Evolutionary conservation across 179 eudicot genomes (phyloP), one percentile per base, ranked within the genome.

Genomic region (Actinidia arguta): DNA sequence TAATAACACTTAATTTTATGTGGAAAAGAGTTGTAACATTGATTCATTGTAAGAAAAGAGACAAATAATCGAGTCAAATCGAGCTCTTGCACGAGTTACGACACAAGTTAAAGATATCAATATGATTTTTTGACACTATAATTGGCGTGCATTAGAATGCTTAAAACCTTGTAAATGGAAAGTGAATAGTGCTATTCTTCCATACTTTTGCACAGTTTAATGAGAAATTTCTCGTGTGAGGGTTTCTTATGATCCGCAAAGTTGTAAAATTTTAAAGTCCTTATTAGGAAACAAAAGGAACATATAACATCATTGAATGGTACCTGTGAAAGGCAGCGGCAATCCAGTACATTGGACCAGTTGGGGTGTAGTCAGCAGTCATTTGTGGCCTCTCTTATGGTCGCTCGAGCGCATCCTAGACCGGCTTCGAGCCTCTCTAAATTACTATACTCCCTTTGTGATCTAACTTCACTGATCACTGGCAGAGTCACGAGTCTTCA

Each of bases 321-420:
- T 88, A 94, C 98, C 96, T 90, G 82, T 91, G 97, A 75, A 95
- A 95, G 44, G 92, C 86, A 67, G 88, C 85, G 56, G 94, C 86
- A 67, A 92, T 93, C 97, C 94, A 86, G 75, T 95, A 95, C 88
- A 92, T 92, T 12, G 99, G 99, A 82, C 99, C 98, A 8, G 11
- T 11, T 0, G 99, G 99, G 56, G 78, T 73, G 48, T 89, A 95
- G 18, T 95, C 94, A 0, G 89, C 77, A 81, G 4, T 76, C 58
- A 18, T 56, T 72, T 50, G 59, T 76, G 5, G 93, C 91, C 72
- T 85, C 90, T 88, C 84, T 90, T 16, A 94, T 90, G 39, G 87
- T 88, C 27, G 90, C 87, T 16, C 99, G 89, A 76, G 89, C 94
- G 78, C 50, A 85, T 75, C 81, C 89, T 18, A 95, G 90, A 39